Conservation (phyloP, 106 monocot species). For the Apostasia shenzhenica region DNA sequence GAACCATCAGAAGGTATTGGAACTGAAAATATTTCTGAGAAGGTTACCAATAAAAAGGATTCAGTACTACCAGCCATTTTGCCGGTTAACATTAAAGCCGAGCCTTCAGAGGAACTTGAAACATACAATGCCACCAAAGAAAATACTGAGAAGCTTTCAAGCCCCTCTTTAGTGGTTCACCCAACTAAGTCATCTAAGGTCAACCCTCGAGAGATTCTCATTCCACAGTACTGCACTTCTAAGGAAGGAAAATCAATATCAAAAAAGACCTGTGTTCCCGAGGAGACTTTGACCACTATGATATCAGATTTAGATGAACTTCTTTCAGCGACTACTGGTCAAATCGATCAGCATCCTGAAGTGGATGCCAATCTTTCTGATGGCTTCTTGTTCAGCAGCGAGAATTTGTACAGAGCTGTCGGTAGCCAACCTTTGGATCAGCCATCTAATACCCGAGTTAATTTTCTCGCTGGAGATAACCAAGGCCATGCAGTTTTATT, state of each 20-base stretch:
- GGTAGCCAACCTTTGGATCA: background rate
- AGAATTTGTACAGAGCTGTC: background rate
- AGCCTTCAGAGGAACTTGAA: slow-evolving; percentile 16
- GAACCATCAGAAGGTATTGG: background rate
- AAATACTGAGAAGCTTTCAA: background rate
- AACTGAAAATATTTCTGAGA: background rate
- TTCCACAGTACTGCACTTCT: background rate
- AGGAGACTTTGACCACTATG: slow-evolving; percentile 4
- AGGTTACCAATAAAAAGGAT: background rate
- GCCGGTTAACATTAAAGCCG: slow-evolving; percentile 12
- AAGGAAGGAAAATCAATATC: background rate
- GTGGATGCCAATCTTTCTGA: background rate
- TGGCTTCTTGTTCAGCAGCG: background rate
- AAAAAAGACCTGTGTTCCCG: background rate
- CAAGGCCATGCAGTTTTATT: slow-evolving; percentile 2
- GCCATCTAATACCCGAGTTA: slow-evolving; percentile 7
- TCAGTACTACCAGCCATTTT: background rate
- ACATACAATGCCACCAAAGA: background rate
- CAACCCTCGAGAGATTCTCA: background rate
- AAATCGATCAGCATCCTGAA: background rate
- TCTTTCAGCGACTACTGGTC: background rate
- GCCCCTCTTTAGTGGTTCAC: background rate
- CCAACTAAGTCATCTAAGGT: background rate
- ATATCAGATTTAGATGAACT: slow-evolving; percentile 4
- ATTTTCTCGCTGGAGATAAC: slow-evolving; percentile 2